Conservation (phyloP, 1,284 basidiomycete genomes). For the Singerocomus rubriflavus region DNA sequence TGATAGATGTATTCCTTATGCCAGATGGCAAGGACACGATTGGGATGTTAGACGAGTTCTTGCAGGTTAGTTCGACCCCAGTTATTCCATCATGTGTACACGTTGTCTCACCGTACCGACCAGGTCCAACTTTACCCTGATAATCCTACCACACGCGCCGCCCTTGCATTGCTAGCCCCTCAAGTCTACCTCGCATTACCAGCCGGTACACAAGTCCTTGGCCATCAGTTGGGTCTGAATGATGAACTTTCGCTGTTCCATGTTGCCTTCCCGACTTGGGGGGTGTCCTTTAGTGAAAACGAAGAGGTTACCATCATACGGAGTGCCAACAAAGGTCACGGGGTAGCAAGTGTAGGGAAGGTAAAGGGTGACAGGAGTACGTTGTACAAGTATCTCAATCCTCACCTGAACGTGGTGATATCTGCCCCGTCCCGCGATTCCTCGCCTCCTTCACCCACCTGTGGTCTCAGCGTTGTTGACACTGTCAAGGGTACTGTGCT, state of each 20-base stretch:
- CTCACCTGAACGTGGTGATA: slow-evolving; percentile 68
- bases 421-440: slow-evolving; percentile 38
- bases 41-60: slow-evolving; percentile 63
- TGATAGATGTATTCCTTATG: slow-evolving; percentile 58
- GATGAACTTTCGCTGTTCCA: slow-evolving; percentile 45
- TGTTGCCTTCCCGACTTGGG: slow-evolving; percentile 65
- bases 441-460: slow-evolving; percentile 26
- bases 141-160: slow-evolving; percentile 39
- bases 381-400: slow-evolving; percentile 94
- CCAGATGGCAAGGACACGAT: slow-evolving; percentile 46
- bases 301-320: slow-evolving; percentile 54
- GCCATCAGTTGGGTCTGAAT: slow-evolving; percentile 50
- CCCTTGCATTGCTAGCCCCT: slow-evolving; percentile 43
- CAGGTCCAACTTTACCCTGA: slow-evolving; percentile 67
- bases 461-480: slow-evolving; percentile 77
- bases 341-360: slow-evolving; percentile 76
- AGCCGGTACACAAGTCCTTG: slow-evolving; percentile 48
- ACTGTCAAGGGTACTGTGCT: slow-evolving; percentile 73
- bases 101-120: background rate
- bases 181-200: slow-evolving; percentile 56
- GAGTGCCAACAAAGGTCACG: slow-evolving; percentile 40
- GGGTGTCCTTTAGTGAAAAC: slow-evolving; percentile 49
- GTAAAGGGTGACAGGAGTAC: slow-evolving; percentile 87
- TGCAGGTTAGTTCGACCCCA: slow-evolving; percentile 43
- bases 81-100: background rate